Conservation (phyloP, 352 stramenopile species). For the Globisporangium recalcitrans region DNA sequence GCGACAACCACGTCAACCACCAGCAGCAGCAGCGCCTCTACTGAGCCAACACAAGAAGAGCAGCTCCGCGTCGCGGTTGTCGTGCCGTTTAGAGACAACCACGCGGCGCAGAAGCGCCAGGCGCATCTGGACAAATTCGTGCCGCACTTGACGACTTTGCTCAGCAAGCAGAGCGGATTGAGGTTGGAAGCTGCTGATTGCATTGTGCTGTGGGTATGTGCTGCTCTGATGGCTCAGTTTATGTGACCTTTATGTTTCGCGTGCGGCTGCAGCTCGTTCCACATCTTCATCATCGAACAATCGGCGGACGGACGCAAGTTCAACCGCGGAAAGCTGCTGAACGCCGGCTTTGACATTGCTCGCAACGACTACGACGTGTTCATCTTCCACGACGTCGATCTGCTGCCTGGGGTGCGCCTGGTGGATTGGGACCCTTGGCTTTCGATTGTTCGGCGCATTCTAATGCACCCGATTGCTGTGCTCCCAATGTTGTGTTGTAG, state of each 20-base stretch:
- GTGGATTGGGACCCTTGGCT: neutral
- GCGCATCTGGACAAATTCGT: slow-evolving; percentile 88
- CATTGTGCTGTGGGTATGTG: neutral
- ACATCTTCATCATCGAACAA: slow-evolving; percentile 95
- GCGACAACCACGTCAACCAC: neutral
- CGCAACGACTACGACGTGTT: slow-evolving; percentile 79
- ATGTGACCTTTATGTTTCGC: too few relatives aligned
- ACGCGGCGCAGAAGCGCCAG: slow-evolving; percentile 83
- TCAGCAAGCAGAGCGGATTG: slow-evolving; percentile 31
- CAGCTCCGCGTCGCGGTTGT: slow-evolving; percentile 72
- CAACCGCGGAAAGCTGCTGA: slow-evolving; percentile 96
- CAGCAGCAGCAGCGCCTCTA: neutral
- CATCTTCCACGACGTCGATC: slow-evolving; percentile 96
- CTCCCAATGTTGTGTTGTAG: slow-evolving; percentile 18
- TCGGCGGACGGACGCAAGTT: slow-evolving; percentile 92
- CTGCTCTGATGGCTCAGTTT: too few relatives aligned
- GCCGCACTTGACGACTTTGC: slow-evolving; percentile 88
- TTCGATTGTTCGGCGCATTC: neutral
- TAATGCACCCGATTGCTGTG: neutral
- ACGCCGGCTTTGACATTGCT: slow-evolving; percentile 92
- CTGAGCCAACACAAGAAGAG: neutral
- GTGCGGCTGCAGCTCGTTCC: slow-evolving; percentile 42
- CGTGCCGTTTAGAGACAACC: slow-evolving; percentile 92
- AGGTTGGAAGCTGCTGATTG: too few relatives aligned
- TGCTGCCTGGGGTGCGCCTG: slow-evolving; percentile 71